These are phyloP conservation scores for Nothophytophthora sp. DNA, from an alignment of 352 stramenopile species.

Conservation along the genomic window DNA sequence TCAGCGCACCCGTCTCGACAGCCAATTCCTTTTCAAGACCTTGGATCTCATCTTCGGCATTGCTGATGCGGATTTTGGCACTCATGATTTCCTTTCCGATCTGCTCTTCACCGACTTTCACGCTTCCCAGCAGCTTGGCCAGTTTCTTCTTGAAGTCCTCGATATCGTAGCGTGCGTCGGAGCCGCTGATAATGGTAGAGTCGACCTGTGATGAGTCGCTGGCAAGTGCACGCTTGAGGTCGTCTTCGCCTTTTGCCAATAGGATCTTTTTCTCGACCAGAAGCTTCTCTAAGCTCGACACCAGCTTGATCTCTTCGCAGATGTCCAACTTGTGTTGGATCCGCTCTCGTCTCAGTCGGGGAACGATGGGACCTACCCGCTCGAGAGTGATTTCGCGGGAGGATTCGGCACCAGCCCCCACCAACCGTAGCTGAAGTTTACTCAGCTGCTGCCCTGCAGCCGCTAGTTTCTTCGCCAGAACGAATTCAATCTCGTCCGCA, in stretches of 20 bases:
- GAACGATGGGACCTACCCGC: constrained; percentile 66
- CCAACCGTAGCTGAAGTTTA: constrained; percentile 53
- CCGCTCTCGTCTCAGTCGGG: constrained; percentile 51
- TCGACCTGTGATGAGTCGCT: constrained; percentile 72
- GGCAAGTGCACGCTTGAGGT: constrained; percentile 64
- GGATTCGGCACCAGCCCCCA: constrained; percentile 61
- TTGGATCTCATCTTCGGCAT: constrained; percentile 67
- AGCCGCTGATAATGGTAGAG: constrained; percentile 60
- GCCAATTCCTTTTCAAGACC: constrained; percentile 65
- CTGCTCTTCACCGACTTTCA: constrained; percentile 58
- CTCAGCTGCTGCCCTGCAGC: constrained; percentile 36
- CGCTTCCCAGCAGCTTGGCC: constrained; percentile 59
- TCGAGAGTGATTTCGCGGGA: constrained; percentile 65
- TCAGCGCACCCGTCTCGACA: constrained; percentile 69
- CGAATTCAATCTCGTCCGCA: constrained; percentile 73
- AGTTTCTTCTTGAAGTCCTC: constrained; percentile 82
- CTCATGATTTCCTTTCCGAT: constrained; percentile 67
- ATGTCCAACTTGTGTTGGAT: constrained; percentile 61
- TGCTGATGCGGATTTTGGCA: constrained; percentile 61
- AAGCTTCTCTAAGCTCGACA: constrained; percentile 51
- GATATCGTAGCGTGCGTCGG: constrained; percentile 63
- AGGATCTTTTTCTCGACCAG: constrained; percentile 58
- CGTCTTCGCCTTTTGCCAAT: constrained; percentile 55
- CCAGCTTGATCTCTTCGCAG: constrained; percentile 57
- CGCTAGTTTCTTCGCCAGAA: constrained; percentile 49